Base-by-base conservation (phyloP, 148 eudicot species). In the Diospyros lotus region DNA sequence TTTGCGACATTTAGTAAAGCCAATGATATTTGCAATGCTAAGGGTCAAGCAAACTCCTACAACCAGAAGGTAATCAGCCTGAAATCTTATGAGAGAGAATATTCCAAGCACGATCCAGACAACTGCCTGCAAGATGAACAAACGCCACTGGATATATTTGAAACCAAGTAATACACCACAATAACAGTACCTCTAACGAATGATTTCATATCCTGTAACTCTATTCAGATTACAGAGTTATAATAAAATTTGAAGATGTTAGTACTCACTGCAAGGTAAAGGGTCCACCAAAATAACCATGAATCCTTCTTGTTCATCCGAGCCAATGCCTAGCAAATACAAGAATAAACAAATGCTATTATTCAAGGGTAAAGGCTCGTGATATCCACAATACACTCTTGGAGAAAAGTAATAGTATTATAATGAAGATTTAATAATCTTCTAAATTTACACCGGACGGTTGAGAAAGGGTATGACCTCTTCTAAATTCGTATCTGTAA, bases 271-370 rank as follows among this genome's bases (percentile, higher is more conserved):
- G 94, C 84, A 50, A 95, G 92, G 82, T 91, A 93, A 76, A 91
- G 88, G 79, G 97, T 93, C 97, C 98, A 93, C 97, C 98, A 92
- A 76, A 94, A 94, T 80, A 94, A 83, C 97, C 98, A 94, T 44
- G 98, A 90, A 85, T 94, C 98, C 86, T 95, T 92, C 86, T 95
- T 92, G 84, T 95, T 95, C 85, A 95, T 85, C 73, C 96, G 93
- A 78, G 98, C 92, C 96, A 95, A 65, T 72, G 97, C 92, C 98
- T 92, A 77, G 55, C 50, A 76, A 64, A 59, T 58, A 64, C 66
- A 74, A 68, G 58, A 15, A 38, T 8, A 48, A 70, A 77, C 38
- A 80, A 51, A 64, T 53, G 4, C 8, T 51, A 46, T n/a, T n/a
- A n/a, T 52, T 53, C 56, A 58, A 46, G 2, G 2, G 10, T 6